phyloP scores from a whole-genome alignment of 148 eudicot genomes.

The Salicornia ramosissima region DNA sequence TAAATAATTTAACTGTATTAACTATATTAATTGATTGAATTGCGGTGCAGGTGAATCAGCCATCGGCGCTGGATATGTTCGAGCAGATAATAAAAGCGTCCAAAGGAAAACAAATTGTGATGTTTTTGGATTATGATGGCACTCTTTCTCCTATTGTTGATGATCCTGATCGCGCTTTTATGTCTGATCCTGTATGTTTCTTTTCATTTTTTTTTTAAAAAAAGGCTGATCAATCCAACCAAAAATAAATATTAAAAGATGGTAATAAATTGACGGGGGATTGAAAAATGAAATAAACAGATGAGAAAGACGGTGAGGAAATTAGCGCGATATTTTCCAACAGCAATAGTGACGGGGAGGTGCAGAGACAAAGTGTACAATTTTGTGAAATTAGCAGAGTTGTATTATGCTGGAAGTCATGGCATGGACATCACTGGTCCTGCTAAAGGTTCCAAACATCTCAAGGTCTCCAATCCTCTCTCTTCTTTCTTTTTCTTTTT shows the following conservation, averaged over 20 bases:
- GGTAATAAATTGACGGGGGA: too few species aligned
- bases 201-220: not conserved
- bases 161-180: constrained; percentile 79
- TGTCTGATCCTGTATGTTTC: constrained; percentile 58
- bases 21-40: too few species aligned
- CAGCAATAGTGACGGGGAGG: constrained; percentile 92
- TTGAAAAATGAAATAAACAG: constrained; percentile 26
- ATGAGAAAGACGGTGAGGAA: constrained; percentile 83
- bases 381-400: constrained; percentile 70
- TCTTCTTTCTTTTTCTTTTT: too few species aligned
- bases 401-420: constrained; percentile 96
- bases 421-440: constrained; percentile 98
- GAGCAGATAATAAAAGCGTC: constrained; percentile 75
- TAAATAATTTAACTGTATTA: too few species aligned
- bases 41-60: constrained; percentile 14
- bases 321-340: constrained; percentile 72
- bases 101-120: constrained; percentile 73
- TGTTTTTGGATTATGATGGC: constrained; percentile 87
- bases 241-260: too few species aligned
- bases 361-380: constrained; percentile 83
- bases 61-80: constrained; percentile 76
- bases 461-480: constrained; percentile 27
- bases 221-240: too few species aligned
- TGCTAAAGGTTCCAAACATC: constrained; percentile 56
- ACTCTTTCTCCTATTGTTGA: constrained; percentile 89